A percentile compares a stretch with the other conserved stretches of the same genome.
These are phyloP conservation scores for Crucihimalaya himalaica DNA, from an alignment of 345 rosid genomes.

Conservation along the genomic window DNA sequence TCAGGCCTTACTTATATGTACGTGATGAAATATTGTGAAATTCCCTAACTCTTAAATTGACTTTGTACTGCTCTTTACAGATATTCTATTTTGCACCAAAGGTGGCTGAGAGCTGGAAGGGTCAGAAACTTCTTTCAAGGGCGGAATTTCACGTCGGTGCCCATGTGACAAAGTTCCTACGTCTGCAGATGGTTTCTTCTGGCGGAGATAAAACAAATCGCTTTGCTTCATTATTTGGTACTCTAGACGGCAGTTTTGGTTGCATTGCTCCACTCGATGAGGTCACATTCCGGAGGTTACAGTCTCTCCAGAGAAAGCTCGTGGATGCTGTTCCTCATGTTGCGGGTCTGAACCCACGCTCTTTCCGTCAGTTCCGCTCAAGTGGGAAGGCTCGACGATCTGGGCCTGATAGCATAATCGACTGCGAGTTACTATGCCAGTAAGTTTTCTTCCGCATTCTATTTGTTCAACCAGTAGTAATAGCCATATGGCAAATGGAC, in stretches of 20 bases:
- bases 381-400: constrained; percentile 86
- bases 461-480: background rate
- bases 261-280: constrained; percentile 96
- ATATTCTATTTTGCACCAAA: constrained; percentile 94
- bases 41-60: background rate
- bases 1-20: constrained; percentile 1
- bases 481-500: background rate
- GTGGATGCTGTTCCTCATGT: constrained; percentile 90
- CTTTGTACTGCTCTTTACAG: constrained; percentile 43
- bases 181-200: constrained; percentile 86
- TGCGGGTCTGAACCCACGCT: constrained; percentile 90
- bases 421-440: constrained; percentile 91
- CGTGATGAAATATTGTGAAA: constrained; percentile 11
- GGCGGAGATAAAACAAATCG: constrained; percentile 87
- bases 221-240: constrained; percentile 81
- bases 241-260: constrained; percentile 92
- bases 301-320: constrained; percentile 86
- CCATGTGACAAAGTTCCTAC: constrained; percentile 82
- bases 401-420: constrained; percentile 96
- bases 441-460: constrained; percentile 47
- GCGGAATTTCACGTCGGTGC: constrained; percentile 95
- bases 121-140: constrained; percentile 93
- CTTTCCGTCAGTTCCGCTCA: constrained; percentile 85
- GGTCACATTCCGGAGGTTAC: constrained; percentile 89
- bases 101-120: constrained; percentile 98